A percentile compares a stretch with the other conserved stretches of the same genome.
Evolutionary conservation across 805 yeast genomes (phyloP).

Genomic region (Saccharomycopsis selenospora): DNA sequence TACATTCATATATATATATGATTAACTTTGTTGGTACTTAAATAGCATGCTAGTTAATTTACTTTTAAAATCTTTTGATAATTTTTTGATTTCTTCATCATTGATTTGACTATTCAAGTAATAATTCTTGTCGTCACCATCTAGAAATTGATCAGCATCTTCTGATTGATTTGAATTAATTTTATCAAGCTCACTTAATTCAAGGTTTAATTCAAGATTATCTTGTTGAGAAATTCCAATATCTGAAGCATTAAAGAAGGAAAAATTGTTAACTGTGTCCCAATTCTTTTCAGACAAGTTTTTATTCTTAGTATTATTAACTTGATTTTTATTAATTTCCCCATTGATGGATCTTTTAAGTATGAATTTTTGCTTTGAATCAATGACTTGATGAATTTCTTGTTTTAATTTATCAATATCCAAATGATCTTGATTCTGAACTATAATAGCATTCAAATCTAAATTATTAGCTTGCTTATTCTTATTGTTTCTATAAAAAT

Average conservation of each 20-base stretch:
- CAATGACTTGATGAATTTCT: conserved; percentile 37
- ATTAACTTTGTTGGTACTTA: conserved; percentile 1
- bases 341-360: conserved; percentile 27
- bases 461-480: conserved; percentile 3
- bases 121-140: conserved; percentile 1
- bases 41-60: not conserved
- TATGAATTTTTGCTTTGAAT: conserved; percentile 30
- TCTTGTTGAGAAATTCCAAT: conserved; percentile 46
- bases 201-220: conserved; percentile 35
- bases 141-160: conserved; percentile 8
- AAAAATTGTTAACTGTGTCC: conserved; percentile 37
- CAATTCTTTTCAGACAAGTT: conserved; percentile 34
- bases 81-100: conserved; percentile 1
- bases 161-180: conserved; percentile 12
- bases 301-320: conserved; percentile 23
- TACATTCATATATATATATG: too few relatives aligned
- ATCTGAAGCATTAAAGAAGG: conserved; percentile 37
- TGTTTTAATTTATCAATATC: conserved; percentile 28
- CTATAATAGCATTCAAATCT: conserved; percentile 6
- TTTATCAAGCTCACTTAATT: conserved; percentile 20
- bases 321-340: conserved; percentile 23
- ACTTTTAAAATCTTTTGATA: conserved; percentile 2
- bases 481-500: conserved; percentile 42
- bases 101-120: not conserved
- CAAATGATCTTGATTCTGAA: conserved; percentile 19